Evolutionary conservation across 768 basidiomycete genomes (phyloP).

Genomic region (Kondoa malvinella): DNA sequence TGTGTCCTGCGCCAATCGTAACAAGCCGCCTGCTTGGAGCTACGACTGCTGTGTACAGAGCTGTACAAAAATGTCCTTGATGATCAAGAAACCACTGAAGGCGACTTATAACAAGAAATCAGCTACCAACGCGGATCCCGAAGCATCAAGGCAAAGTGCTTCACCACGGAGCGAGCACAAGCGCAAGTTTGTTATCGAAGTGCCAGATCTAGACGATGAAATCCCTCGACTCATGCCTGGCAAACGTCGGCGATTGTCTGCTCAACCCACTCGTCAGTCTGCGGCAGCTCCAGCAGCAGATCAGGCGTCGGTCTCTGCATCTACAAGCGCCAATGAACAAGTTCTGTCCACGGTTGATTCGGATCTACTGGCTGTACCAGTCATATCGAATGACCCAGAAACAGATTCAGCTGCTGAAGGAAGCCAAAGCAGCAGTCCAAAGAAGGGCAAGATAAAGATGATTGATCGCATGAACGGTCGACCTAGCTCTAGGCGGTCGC

Average conservation of each 20-base stretch:
- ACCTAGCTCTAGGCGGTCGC: background rate
- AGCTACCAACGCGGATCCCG: background rate
- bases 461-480: background rate
- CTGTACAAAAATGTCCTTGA: background rate
- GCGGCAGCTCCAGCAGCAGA: background rate
- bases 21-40: background rate
- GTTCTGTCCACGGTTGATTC: too few species aligned
- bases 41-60: background rate
- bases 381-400: too few species aligned
- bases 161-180: too few species aligned
- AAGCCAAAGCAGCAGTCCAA: background rate
- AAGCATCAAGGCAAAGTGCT: too few species aligned
- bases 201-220: background rate
- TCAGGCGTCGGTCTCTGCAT: background rate
- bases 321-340: too few species aligned
- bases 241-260: background rate
- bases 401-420: too few species aligned
- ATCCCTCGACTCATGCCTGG: background rate
- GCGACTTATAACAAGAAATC: background rate
- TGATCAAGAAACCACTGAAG: background rate
- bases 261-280: background rate
- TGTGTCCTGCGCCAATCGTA: too few species aligned
- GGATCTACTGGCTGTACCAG: too few species aligned
- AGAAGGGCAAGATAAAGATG: background rate
- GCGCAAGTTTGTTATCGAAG: too few species aligned